Evolutionary conservation across 352 stramenopile species (phyloP).

Genomic region (Globisporangium spinosum): DNA sequence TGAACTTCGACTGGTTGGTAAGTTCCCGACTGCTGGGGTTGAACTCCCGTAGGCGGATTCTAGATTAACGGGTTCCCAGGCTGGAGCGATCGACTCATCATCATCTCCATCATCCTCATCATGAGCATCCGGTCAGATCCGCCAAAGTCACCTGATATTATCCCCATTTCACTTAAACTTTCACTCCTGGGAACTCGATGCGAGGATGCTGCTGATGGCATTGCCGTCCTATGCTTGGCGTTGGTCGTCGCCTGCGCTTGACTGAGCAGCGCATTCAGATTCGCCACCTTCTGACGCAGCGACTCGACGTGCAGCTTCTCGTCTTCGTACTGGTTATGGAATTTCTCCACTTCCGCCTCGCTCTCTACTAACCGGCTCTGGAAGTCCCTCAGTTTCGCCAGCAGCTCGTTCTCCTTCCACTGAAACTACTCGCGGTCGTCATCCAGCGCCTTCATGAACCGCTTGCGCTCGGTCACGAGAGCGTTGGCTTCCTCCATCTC

Average conservation of each 20-base stretch:
- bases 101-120: constrained; percentile 69
- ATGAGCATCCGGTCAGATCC: constrained; percentile 39
- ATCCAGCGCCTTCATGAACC: constrained; percentile 45
- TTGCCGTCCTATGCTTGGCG: constrained; percentile 27
- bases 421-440: constrained; percentile 45
- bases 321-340: constrained; percentile 70
- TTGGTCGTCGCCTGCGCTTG: constrained; percentile 56
- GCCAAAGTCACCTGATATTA: background rate
- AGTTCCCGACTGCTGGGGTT: background rate
- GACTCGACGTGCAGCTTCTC: constrained; percentile 71
- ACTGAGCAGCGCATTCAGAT: constrained; percentile 53
- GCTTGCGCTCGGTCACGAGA: constrained; percentile 49
- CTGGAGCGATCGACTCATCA: constrained; percentile 39
- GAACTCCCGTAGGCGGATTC: background rate
- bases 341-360: constrained; percentile 53
- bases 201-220: background rate
- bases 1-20: background rate
- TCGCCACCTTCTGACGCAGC: constrained; percentile 61
- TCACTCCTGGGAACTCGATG: background rate
- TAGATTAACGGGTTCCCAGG: background rate
- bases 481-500: constrained; percentile 54
- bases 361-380: constrained; percentile 45
- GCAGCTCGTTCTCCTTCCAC: constrained; percentile 59
- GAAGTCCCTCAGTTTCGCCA: constrained; percentile 42
- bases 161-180: background rate